These are phyloP conservation scores for Royoungia palumana DNA, from an alignment of 768 basidiomycete species.

Conservation along the genomic window DNA sequence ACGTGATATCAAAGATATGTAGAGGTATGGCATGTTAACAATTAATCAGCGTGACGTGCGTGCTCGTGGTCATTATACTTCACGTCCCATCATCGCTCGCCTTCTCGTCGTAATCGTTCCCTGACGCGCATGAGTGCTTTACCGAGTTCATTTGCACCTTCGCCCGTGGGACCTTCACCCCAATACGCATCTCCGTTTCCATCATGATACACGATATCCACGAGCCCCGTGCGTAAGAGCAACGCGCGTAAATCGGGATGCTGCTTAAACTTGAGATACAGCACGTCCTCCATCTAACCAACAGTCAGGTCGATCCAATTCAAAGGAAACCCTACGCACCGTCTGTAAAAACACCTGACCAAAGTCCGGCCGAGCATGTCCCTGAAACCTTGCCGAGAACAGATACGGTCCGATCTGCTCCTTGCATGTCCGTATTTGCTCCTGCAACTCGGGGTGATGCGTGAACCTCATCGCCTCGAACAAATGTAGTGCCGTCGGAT, in stretches of 20 bases:
- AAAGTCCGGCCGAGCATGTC: slow-evolving; percentile 55
- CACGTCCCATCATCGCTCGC: too few species aligned
- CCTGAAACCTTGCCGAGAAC: slow-evolving; percentile 32
- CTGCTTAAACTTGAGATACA: slow-evolving; percentile 35
- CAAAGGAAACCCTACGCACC: slow-evolving; percentile 36
- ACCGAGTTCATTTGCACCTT: slow-evolving; percentile 64
- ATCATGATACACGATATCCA: slow-evolving; percentile 53
- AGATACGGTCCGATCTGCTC: slow-evolving; percentile 37
- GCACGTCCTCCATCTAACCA: slow-evolving; percentile 62
- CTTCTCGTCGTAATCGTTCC: too few species aligned
- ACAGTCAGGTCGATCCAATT: neutral
- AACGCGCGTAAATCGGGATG: slow-evolving; percentile 38
- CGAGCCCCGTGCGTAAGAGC: slow-evolving; percentile 52
- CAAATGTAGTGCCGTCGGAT: slow-evolving; percentile 70
- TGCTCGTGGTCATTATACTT: too few species aligned
- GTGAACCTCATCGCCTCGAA: slow-evolving; percentile 72
- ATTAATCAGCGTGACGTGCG: too few species aligned
- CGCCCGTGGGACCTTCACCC: slow-evolving; percentile 53
- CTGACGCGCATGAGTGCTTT: slow-evolving; percentile 49
- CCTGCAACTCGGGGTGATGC: slow-evolving; percentile 49
- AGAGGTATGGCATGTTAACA: too few species aligned
- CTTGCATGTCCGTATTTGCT: slow-evolving; percentile 48
- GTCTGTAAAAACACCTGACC: slow-evolving; percentile 43
- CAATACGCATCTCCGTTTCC: slow-evolving; percentile 59
- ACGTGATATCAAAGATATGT: too few species aligned